These are phyloP conservation scores for Danielia oregonensis DNA, from an alignment of 805 yeast genomes.

Conservation along the genomic window DNA sequence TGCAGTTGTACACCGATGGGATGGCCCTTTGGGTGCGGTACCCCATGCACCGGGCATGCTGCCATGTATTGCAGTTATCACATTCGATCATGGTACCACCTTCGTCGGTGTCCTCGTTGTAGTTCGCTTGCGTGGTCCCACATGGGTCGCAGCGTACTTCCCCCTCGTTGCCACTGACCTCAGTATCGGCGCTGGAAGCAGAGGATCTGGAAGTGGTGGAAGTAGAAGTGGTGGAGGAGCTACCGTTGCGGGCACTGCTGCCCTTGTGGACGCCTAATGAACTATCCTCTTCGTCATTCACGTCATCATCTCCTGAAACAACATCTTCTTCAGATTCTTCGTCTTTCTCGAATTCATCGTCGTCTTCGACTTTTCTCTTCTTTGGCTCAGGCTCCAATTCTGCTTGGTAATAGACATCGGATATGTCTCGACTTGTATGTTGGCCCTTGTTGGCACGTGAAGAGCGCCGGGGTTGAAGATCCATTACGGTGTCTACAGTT, in stretches of 20 bases:
- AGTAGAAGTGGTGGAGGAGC: constrained; percentile 1
- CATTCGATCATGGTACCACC: constrained; percentile 63
- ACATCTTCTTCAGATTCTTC: not conserved
- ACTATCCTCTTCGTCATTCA: not conserved
- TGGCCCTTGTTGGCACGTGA: constrained; percentile 38
- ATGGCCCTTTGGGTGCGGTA: constrained; percentile 33
- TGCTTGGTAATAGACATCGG: constrained; percentile 15
- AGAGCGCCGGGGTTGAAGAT: constrained; percentile 27
- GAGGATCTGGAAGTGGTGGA: too few species aligned
- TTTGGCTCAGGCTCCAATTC: constrained; percentile 5
- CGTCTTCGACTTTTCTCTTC: constrained; percentile 5
- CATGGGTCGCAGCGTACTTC: constrained; percentile 58
- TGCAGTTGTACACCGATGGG: constrained; percentile 52
- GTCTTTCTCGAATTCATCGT: not conserved
- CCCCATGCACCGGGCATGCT: constrained; percentile 63
- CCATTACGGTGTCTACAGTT: constrained; percentile 4
- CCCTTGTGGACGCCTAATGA: too few species aligned
- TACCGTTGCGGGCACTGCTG: too few species aligned
- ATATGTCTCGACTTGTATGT: constrained; percentile 28
- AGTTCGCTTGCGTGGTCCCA: constrained; percentile 55
- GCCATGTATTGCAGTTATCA: constrained; percentile 67
- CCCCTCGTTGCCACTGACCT: constrained; percentile 33
- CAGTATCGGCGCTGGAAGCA: not conserved
- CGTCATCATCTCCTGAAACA: not conserved
- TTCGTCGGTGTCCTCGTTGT: constrained; percentile 52